Evolutionary conservation across 1,139 yeast species (phyloP).

Genomic region (Scheffersomyces titani): DNA sequence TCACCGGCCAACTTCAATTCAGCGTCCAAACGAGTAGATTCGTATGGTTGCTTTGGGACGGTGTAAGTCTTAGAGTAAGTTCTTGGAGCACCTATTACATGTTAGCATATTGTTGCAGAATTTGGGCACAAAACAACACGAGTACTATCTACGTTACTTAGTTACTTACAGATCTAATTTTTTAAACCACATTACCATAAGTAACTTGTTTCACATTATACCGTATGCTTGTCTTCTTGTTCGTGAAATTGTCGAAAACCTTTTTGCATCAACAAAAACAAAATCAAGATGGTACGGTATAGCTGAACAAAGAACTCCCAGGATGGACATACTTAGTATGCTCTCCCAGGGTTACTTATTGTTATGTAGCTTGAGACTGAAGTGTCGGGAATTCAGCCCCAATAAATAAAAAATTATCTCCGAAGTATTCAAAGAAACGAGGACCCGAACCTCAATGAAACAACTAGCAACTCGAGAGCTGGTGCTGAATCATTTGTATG

Average conservation of each 20-base stretch:
- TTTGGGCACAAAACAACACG: background rate
- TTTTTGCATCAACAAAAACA: background rate
- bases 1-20: slow-evolving; percentile 99
- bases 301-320: background rate
- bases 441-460: slow-evolving; percentile 71
- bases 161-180: background rate
- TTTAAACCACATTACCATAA: background rate
- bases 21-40: slow-evolving; percentile 98
- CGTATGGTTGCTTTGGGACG: slow-evolving; percentile 99
- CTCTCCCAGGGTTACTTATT: slow-evolving; percentile 1
- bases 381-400: slow-evolving; percentile 88
- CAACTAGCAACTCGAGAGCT: background rate
- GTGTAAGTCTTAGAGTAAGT: slow-evolving; percentile 99
- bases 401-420: slow-evolving; percentile 30
- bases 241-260: too few species aligned
- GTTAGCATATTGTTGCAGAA: slow-evolving; percentile 27
- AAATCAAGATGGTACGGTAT: background rate
- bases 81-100: slow-evolving; percentile 84
- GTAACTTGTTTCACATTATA: background rate
- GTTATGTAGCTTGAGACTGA: slow-evolving; percentile 49
- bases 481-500: slow-evolving; percentile 1
- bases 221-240: background rate
- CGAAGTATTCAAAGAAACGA: slow-evolving; percentile 37
- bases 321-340: background rate
- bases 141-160: slow-evolving; percentile 1